A percentile compares a stretch with the other conserved stretches of the same genome.
phyloP scores from a whole-genome alignment of 768 basidiomycete genomes.

The Podaxis rugospora region DNA sequence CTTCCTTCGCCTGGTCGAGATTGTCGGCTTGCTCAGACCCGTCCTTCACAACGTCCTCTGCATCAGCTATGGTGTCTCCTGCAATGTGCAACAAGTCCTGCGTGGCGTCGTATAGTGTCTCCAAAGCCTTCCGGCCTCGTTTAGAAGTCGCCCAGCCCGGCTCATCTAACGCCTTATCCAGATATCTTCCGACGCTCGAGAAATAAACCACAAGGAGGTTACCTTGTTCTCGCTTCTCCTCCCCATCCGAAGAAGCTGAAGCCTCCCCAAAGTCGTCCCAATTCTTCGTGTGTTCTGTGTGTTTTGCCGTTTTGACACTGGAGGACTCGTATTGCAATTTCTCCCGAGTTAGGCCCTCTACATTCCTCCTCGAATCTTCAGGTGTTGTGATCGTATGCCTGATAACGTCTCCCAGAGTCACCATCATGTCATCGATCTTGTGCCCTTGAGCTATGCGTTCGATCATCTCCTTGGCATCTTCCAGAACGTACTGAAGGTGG shows the following conservation, averaged over 20 bases:
- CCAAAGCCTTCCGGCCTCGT: slow-evolving; percentile 15
- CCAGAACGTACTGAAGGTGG: slow-evolving; percentile 17
- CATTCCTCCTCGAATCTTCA: background rate
- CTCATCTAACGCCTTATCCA: slow-evolving; percentile 20
- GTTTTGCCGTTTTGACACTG: background rate
- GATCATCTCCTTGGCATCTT: slow-evolving; percentile 27
- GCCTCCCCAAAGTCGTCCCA: background rate
- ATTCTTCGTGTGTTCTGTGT: background rate
- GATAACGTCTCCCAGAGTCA: slow-evolving; percentile 18
- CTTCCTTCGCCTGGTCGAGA: background rate
- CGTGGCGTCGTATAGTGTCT: slow-evolving; percentile 19
- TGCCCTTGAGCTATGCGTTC: slow-evolving; percentile 29
- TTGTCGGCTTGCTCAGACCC: background rate
- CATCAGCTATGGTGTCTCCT: slow-evolving; percentile 16
- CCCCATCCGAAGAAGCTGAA: background rate
- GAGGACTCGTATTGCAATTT: background rate
- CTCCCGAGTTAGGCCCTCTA: background rate
- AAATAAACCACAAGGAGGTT: slow-evolving; percentile 14
- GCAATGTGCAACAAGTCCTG: slow-evolving; percentile 18
- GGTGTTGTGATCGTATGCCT: slow-evolving; percentile 17
- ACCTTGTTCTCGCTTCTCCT: background rate
- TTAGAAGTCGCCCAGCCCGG: slow-evolving; percentile 20
- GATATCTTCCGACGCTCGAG: slow-evolving; percentile 16
- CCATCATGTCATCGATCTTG: slow-evolving; percentile 26
- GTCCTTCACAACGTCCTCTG: slow-evolving; percentile 6